phyloP scores from a whole-genome alignment of 176 grass and related monocot genomes.

The Pontederia crassipes region DNA sequence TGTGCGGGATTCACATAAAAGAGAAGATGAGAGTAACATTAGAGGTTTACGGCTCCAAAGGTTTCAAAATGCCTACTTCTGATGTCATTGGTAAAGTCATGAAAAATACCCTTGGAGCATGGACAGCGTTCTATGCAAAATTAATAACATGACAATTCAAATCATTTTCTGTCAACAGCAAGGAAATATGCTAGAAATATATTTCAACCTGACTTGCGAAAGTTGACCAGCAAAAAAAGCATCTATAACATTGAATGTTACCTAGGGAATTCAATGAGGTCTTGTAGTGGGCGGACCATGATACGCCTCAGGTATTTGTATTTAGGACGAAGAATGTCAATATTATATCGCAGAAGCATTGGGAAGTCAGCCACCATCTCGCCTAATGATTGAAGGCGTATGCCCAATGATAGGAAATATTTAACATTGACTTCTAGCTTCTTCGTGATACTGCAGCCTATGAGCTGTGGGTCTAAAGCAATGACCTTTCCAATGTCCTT shows the following conservation, averaged over 20 bases:
- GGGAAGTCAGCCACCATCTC: slow-evolving; percentile 85
- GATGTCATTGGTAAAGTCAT: too few species aligned
- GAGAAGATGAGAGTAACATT: not conserved
- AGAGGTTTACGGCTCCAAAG: not conserved
- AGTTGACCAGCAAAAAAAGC: not conserved
- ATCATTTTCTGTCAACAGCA: too few species aligned
- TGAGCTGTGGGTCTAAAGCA: slow-evolving; percentile 74
- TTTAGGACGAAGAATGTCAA: slow-evolving; percentile 64
- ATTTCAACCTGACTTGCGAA: not conserved
- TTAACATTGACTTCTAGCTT: slow-evolving; percentile 84
- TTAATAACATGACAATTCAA: too few species aligned
- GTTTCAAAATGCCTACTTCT: not conserved
- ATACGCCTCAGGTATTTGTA: slow-evolving; percentile 84
- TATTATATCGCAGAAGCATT: slow-evolving; percentile 75
- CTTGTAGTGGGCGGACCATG: slow-evolving; percentile 79
- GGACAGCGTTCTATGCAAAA: too few species aligned
- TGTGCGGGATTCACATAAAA: not conserved
- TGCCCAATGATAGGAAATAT: slow-evolving; percentile 79
- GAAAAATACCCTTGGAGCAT: too few species aligned
- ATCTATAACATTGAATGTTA: slow-evolving; percentile 7
- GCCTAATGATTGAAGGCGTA: slow-evolving; percentile 52
- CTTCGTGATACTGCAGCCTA: slow-evolving; percentile 74
- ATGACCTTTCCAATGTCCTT: slow-evolving; percentile 84
- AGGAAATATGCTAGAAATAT: not conserved
- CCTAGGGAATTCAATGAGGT: slow-evolving; percentile 88